Base-by-base conservation (phyloP, 2,329 filamentous ascomycete genomes). In the Fusarium oligoseptatum region DNA sequence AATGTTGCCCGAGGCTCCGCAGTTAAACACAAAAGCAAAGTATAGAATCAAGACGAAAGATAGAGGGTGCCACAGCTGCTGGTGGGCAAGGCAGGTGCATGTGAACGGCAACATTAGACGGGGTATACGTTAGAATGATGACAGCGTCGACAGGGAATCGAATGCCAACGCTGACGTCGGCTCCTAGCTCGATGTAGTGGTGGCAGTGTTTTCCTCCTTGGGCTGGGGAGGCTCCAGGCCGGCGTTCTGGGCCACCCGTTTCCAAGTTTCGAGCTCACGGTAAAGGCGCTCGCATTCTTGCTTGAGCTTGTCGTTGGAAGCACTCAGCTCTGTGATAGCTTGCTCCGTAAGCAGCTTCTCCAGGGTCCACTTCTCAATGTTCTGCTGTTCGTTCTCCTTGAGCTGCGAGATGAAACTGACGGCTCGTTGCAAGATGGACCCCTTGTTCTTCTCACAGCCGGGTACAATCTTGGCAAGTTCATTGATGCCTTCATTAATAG, bases 401-500 rank as follows among this genome's bases (percentile, higher is more conserved):
- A 99, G 89, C 80, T 98, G 95, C 12, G 92, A 93, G 81, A 99
- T 98, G 85, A 98, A 98, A 74, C 95, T 92, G 11, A 98, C 96
- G 0, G 97, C 95, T 37, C 96, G 94, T 81, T 97, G 94, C 41
- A 99, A 87, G 74, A 99, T 98, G 3, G 95, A 97, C 1, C 97
- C 97, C 85, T 99, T 99, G 87, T 99, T 98, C 88, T 98, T 99
- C 84, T 99, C 97, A 80, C 96, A 98, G 15, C 95, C 95, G 0
- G 97, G 97, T 0, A 99, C 97, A 76, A 99, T 97, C 86, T 98
- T 98, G 76, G 96, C 94, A 34, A 99, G 90, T 83, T 98, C 97
- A 80, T 98, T 98, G 78, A 99, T 99, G 60, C 97, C 97, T 84
- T 99, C 97, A 76, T 99, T 99, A 82, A 99, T 99, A 0, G 97